phyloP scores from a whole-genome alignment of 768 basidiomycete species.

The Kwoniella newhampshirensis region DNA sequence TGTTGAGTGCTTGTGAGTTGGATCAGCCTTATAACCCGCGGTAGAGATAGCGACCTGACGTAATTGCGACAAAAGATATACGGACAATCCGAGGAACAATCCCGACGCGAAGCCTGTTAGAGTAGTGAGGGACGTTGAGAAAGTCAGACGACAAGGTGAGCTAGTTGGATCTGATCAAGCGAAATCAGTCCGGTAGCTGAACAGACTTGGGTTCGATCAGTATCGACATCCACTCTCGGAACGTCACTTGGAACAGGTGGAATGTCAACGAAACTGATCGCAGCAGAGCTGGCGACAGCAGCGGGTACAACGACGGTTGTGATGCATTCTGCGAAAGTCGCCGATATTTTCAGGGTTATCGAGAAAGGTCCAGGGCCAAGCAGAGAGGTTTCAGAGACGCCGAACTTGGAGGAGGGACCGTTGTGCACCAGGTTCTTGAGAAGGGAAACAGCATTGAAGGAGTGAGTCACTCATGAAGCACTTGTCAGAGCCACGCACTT shows the following conservation, averaged over 20 bases:
- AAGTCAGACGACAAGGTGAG: slow-evolving; percentile 76
- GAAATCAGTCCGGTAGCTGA: slow-evolving; percentile 2
- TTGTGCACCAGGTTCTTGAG: slow-evolving; percentile 81
- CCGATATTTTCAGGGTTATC: slow-evolving; percentile 75
- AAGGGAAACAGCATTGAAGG: slow-evolving; percentile 46
- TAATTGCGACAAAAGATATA: slow-evolving; percentile 63
- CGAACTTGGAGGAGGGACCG: slow-evolving; percentile 56
- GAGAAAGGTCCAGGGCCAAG: slow-evolving; percentile 54
- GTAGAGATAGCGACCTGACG: not conserved
- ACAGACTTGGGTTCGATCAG: slow-evolving; percentile 55
- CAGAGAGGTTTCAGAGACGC: slow-evolving; percentile 33
- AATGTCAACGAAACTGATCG: slow-evolving; percentile 99
- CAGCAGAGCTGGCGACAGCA: slow-evolving; percentile 93
- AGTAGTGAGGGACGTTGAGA: slow-evolving; percentile 76
- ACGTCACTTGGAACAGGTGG: slow-evolving; percentile 94
- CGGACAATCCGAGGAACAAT: slow-evolving; percentile 90
- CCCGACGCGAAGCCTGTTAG: slow-evolving; percentile 76
- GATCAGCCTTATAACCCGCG: not conserved
- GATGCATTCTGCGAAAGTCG: slow-evolving; percentile 75
- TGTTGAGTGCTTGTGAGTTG: slow-evolving; percentile 71
- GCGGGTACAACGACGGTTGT: slow-evolving; percentile 93
- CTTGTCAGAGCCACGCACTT: too few species aligned
- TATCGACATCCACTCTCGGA: slow-evolving; percentile 87
- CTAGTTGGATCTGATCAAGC: not conserved
- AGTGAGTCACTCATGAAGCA: slow-evolving; percentile 39